phyloP scores from a whole-genome alignment of 1,284 basidiomycete genomes.

The Moesziomyces sp. region DNA sequence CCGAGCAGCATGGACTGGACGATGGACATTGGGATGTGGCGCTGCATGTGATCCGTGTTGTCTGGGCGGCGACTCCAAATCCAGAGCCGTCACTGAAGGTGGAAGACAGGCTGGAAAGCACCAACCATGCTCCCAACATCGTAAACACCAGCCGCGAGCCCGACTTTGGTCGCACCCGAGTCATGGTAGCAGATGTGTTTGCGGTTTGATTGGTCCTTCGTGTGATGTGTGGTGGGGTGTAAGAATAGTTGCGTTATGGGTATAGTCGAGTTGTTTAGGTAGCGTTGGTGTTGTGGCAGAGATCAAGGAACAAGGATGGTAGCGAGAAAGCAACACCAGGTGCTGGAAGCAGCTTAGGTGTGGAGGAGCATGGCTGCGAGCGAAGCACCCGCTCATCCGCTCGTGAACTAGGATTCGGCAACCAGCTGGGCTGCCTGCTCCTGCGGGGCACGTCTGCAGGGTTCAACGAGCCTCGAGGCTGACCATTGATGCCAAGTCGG shows the following conservation, averaged over 20 bases:
- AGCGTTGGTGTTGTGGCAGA: too few relatives aligned
- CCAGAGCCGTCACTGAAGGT: slow-evolving; percentile 1
- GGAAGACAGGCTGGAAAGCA: slow-evolving; percentile 1
- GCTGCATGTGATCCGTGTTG: slow-evolving; percentile 23
- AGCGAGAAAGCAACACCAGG: too few relatives aligned
- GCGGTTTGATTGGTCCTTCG: background rate
- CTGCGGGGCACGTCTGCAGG: too few relatives aligned
- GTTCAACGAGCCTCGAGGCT: too few relatives aligned
- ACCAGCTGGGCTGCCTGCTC: too few relatives aligned
- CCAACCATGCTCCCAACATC: slow-evolving; percentile 1
- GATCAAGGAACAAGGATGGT: too few relatives aligned
- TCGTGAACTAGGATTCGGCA: too few relatives aligned
- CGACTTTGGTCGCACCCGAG: background rate
- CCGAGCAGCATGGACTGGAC: slow-evolving; percentile 56
- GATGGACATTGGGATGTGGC: slow-evolving; percentile 39
- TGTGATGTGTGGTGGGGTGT: background rate
- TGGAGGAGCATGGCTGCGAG: too few relatives aligned
- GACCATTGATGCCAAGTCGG: background rate
- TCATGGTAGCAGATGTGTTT: background rate
- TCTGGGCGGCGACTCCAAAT: slow-evolving; percentile 14
- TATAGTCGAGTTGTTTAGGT: too few relatives aligned
- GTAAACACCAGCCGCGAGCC: background rate
- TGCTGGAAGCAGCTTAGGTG: too few relatives aligned
- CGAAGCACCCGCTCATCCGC: too few relatives aligned
- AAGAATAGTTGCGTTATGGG: too few relatives aligned